Evolutionary conservation across 2,329 filamentous ascomycete species (phyloP), one percentile per base, ranked within the genome.

Genomic region (Talaromyces sp.): DNA sequence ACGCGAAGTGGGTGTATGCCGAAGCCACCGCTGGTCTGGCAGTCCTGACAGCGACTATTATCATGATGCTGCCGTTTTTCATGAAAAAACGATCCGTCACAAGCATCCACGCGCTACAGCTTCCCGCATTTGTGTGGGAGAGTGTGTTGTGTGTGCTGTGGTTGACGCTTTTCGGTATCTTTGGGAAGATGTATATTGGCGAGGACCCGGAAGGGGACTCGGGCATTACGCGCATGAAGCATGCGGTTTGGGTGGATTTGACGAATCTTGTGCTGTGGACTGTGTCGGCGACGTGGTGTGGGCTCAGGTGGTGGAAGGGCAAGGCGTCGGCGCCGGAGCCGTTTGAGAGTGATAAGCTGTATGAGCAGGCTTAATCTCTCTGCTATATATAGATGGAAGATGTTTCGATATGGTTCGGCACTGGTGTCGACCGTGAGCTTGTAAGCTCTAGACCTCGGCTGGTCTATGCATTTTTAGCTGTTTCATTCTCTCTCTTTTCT

Each of bases 171-270:
- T 96, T 96, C 73, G 92, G 91, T 19, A 79, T 95, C 63, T 96
- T 96, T 72, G 92, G 88, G 59, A 86, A 83, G 68, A 85, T 93
- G 81, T 96, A 88, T 80, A 89, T 96, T 71, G 75, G 84, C 59
- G 87, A 87, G 69, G 74, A 91, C 62, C 73, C 87, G 0, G 61
- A 89, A 71, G 87, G 86, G 15, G 82, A 90, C 71, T 68, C 69
- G 47, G 86, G 83, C 56, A 82, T 93, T 61, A 78, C 81, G 66
- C 84, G 90, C 61, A 96, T 96, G 92, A 92, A 92, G 78, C 87
- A 88, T 71, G 90, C 91, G 5, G 90, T 95, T 17, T 96, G 91
- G 90, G 82, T 96, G 53, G 89, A 93, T 73, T 75, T 96, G 57
- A 79, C 84, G 54, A 91, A 88, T 72, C 84, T 91, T 73, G 71